Percentiles rank a stretch among this genome's conserved stretches.
These are phyloP conservation scores for Urochloa ruziziensis DNA, from an alignment of 176 grass and related monocot genomes.

Conservation along the genomic window DNA sequence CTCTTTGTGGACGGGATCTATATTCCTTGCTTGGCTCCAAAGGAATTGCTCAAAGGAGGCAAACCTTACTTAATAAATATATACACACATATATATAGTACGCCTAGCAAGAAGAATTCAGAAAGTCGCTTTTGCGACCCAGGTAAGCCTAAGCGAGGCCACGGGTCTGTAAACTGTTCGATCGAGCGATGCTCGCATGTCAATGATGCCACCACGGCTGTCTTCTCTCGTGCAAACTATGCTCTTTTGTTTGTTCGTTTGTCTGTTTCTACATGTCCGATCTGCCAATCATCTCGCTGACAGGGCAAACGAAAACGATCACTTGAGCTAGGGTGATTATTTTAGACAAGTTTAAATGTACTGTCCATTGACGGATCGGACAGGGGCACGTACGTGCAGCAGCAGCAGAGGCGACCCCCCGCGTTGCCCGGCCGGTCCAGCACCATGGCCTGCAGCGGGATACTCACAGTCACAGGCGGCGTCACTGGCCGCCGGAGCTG, in stretches of 20 bases:
- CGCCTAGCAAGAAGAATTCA: neutral
- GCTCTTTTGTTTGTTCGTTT: neutral
- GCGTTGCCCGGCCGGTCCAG: too few relatives aligned
- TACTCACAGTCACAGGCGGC: too few relatives aligned
- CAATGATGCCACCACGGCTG: neutral
- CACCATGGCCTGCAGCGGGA: too few relatives aligned
- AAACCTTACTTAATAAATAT: neutral
- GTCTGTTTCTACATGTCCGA: slow-evolving; percentile 16
- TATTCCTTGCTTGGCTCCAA: slow-evolving; percentile 24
- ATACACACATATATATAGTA: neutral
- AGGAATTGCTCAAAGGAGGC: neutral
- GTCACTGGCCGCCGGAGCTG: neutral
- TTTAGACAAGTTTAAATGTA: neutral
- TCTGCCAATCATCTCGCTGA: neutral
- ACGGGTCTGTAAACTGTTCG: slow-evolving; percentile 22
- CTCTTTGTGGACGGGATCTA: neutral
- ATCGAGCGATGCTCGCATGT: neutral
- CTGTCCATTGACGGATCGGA: neutral
- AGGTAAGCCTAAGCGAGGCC: slow-evolving; percentile 23
- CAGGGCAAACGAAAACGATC: neutral
- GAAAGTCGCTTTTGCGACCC: neutral
- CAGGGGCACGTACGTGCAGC: neutral
- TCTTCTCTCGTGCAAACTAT: neutral
- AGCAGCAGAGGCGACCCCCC: neutral
- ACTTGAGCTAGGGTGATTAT: neutral